Evolutionary conservation across 2,329 filamentous ascomycete species (phyloP), one percentile per base, ranked within the genome.

Genomic region (Colletotrichum lindemuthianum): DNA sequence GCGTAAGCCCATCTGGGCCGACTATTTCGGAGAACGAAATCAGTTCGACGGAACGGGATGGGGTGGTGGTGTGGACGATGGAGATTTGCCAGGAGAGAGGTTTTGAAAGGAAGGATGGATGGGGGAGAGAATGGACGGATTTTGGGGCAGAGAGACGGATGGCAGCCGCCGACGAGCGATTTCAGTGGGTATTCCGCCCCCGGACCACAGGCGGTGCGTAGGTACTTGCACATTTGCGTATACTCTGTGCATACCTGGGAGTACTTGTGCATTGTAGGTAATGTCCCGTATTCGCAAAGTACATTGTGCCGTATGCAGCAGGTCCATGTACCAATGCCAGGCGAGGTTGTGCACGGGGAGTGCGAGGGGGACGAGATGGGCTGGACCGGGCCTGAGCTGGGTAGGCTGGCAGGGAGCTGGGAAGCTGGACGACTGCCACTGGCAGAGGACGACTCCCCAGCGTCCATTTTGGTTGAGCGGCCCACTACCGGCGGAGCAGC

Each of bases 51-150:
- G 59, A 59, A 65, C 40, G 51, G 63, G 63, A 58, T 55, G 58
- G 51, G 41, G 41, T 37, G 40, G 52, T 54, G 57, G 59, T 44
- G 57, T 51, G 52, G 63, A 48, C 59, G 51, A 39, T 56, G 36
- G 43, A 24, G 24, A 24, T 24, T 24, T 24, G 24, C 24, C 24
- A 24, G 52, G 58, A 15, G 51, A 65, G 63, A 63, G 53, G 48
- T 57, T 63, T 63, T 64, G 48, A 40, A 36, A 63, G 52, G 59
- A 54, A 63, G 59, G 59, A 64, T 63, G 54, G 7, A 66, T 66
- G 63, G 63, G 59, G 63, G 53, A 66, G 61, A 60, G 59, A 63
- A 66, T 66, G 59, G 63, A 61, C 48, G 63, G 63, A 63, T 52
- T 64, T 63, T 63, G 63, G 59, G 63, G 52, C 63, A 66, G 52